A percentile compares a stretch with the other conserved stretches of the same genome.
These are phyloP conservation scores for Colletotrichum karsti DNA, from an alignment of 2,329 filamentous ascomycete species.

Conservation along the genomic window DNA sequence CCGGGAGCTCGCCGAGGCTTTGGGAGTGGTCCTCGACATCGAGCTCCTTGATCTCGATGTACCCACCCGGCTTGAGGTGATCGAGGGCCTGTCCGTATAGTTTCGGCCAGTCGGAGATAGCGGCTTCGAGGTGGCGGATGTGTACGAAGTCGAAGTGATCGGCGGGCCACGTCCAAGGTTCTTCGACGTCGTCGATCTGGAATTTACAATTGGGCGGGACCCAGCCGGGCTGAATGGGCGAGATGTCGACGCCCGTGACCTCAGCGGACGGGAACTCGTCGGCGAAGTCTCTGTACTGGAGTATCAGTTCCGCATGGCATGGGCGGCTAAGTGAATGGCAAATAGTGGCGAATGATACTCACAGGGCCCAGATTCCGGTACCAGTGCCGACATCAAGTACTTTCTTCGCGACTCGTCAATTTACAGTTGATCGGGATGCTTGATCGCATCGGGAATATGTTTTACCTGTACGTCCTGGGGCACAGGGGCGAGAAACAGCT, in stretches of 20 bases:
- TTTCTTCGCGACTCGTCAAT: slow-evolving; percentile 32
- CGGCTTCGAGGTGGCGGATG: slow-evolving; percentile 65
- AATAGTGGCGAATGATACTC: slow-evolving; percentile 26
- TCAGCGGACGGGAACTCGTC: slow-evolving; percentile 51
- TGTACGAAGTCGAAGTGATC: slow-evolving; percentile 67
- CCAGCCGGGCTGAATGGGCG: slow-evolving; percentile 59
- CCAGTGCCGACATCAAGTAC: slow-evolving; percentile 53
- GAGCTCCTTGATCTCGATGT: slow-evolving; percentile 39
- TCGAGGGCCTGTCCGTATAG: slow-evolving; percentile 60
- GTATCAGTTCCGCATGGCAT: neutral
- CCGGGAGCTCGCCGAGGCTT: neutral
- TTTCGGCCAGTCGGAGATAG: slow-evolving; percentile 63
- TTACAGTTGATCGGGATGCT: neutral
- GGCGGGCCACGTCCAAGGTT: slow-evolving; percentile 48
- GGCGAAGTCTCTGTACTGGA: slow-evolving; percentile 52
- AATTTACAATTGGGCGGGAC: slow-evolving; percentile 45
- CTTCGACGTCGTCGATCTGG: slow-evolving; percentile 44
- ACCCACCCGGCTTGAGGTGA: slow-evolving; percentile 54
- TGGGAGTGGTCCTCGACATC: slow-evolving; percentile 31
- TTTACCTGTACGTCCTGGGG: slow-evolving; percentile 33
- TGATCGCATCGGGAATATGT: neutral
- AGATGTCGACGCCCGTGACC: slow-evolving; percentile 62
- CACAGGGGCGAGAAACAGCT: slow-evolving; percentile 47
- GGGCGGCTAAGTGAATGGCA: neutral
- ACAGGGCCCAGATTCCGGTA: slow-evolving; percentile 54